A percentile compares a stretch with the other conserved stretches of the same genome.
Conservation (phyloP, 2,329 filamentous ascomycete species). For the Ilyonectria mors-panacis region DNA sequence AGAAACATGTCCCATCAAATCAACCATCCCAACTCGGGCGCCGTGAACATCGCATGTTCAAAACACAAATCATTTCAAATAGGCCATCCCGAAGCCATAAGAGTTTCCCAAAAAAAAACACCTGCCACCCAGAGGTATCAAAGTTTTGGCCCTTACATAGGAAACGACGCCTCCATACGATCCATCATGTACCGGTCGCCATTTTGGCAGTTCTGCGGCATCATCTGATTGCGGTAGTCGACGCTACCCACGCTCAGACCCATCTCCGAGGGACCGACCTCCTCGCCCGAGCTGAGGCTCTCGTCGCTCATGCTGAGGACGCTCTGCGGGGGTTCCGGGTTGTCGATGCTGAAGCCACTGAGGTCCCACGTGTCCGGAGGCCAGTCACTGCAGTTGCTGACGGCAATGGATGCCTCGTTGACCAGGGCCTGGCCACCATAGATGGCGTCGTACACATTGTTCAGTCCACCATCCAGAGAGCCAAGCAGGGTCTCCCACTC, state of each 20-base stretch:
- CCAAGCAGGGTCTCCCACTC: conserved; percentile 90
- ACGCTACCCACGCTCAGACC: conserved; percentile 59
- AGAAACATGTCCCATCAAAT: conserved; percentile 30
- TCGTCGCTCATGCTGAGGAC: conserved; percentile 72
- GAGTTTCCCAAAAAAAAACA: conserved; percentile 26
- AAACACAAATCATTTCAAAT: conserved; percentile 32
- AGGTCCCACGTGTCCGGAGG: conserved; percentile 72
- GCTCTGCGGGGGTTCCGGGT: conserved; percentile 63
- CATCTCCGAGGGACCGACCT: conserved; percentile 63
- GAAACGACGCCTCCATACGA: conserved; percentile 45
- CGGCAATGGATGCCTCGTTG: conserved; percentile 61
- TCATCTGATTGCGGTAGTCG: conserved; percentile 51
- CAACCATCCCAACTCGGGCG: conserved; percentile 18
- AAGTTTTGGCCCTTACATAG: conserved; percentile 37
- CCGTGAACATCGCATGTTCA: conserved; percentile 27
- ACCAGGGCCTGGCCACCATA: conserved; percentile 76
- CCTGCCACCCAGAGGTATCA: conserved; percentile 38
- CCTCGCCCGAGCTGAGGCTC: conserved; percentile 70
- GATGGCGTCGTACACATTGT: conserved; percentile 88
- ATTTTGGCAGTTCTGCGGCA: conserved; percentile 34
- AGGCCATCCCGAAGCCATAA: conserved; percentile 23
- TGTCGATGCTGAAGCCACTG: conserved; percentile 63
- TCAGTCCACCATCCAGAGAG: conserved; percentile 83
- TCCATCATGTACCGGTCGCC: conserved; percentile 44
- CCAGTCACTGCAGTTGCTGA: conserved; percentile 63